Percentiles rank a stretch among this genome's conserved stretches.
Evolutionary conservation across 768 basidiomycete genomes (phyloP).

Genomic region (Agaricus sinodeliciosus): DNA sequence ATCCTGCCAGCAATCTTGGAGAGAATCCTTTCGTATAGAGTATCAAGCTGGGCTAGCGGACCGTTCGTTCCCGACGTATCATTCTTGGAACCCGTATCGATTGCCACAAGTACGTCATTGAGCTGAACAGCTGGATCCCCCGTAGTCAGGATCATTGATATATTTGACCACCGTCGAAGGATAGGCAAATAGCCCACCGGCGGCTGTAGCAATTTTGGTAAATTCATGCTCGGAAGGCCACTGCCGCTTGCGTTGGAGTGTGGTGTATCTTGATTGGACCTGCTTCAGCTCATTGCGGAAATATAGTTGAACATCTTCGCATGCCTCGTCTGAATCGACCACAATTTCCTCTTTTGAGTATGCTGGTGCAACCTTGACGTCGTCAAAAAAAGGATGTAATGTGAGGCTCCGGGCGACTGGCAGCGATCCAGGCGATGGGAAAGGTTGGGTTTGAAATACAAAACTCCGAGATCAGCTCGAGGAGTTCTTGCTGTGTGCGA

Average conservation of each 20-base stretch:
- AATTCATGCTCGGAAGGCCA: constrained; percentile 17
- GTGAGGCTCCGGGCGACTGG: constrained; percentile 21
- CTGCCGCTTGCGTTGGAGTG: not conserved
- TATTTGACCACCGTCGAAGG: constrained; percentile 17
- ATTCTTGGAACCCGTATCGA: not conserved
- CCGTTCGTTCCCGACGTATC: not conserved
- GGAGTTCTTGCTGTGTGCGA: constrained; percentile 12
- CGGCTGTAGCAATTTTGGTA: constrained; percentile 12
- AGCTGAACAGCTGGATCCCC: not conserved
- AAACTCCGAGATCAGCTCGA: constrained; percentile 8
- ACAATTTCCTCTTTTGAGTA: not conserved
- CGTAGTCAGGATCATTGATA: constrained; percentile 10
- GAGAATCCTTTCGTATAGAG: too few species aligned
- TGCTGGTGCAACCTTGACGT: not conserved
- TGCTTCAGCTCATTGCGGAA: not conserved
- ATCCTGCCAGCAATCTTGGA: not conserved
- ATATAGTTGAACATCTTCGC: too few species aligned
- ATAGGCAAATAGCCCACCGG: constrained; percentile 21
- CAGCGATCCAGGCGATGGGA: constrained; percentile 18
- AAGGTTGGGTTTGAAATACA: not conserved
- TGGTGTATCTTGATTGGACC: constrained; percentile 4
- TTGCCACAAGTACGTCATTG: not conserved
- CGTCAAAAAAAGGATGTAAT: constrained; percentile 13
- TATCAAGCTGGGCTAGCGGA: too few species aligned
- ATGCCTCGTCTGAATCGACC: not conserved